These are phyloP conservation scores for Metschnikowia noctiluminum DNA, from an alignment of 805 yeast species.

Conservation along the genomic window DNA sequence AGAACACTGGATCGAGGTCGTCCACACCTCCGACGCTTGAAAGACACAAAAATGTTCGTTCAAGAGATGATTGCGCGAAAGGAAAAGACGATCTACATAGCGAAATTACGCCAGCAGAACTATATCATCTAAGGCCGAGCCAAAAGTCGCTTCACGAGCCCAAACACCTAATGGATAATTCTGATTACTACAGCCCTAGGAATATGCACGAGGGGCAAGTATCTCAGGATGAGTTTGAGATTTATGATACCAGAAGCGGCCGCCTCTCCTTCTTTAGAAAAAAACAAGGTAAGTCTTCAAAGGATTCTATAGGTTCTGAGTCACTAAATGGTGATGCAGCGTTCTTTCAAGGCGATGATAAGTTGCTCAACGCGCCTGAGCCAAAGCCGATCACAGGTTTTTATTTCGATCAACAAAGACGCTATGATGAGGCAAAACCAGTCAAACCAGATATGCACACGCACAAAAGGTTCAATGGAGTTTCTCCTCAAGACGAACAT, in stretches of 20 bases:
- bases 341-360: conserved; percentile 1
- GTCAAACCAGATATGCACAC: conserved; percentile 36
- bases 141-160: background rate
- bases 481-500: conserved; percentile 28
- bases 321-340: background rate
- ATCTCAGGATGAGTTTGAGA: background rate
- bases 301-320: background rate
- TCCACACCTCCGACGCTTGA: background rate
- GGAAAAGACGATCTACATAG: conserved; percentile 24
- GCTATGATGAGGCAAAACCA: conserved; percentile 29
- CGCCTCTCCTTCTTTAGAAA: background rate
- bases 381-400: conserved; percentile 24
- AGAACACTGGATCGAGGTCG: no score
- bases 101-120: conserved; percentile 40
- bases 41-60: background rate
- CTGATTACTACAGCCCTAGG: conserved; percentile 7
- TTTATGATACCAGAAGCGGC: background rate
- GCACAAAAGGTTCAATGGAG: conserved; percentile 38
- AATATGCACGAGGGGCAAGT: background rate
- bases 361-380: conserved; percentile 9
- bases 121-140: conserved; percentile 14
- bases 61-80: background rate
- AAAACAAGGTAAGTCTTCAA: background rate
- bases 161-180: conserved; percentile 5
- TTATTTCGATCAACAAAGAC: conserved; percentile 35